Evolutionary conservation across 306 rosid genomes (phyloP).

Genomic region (Pueraria montana): DNA sequence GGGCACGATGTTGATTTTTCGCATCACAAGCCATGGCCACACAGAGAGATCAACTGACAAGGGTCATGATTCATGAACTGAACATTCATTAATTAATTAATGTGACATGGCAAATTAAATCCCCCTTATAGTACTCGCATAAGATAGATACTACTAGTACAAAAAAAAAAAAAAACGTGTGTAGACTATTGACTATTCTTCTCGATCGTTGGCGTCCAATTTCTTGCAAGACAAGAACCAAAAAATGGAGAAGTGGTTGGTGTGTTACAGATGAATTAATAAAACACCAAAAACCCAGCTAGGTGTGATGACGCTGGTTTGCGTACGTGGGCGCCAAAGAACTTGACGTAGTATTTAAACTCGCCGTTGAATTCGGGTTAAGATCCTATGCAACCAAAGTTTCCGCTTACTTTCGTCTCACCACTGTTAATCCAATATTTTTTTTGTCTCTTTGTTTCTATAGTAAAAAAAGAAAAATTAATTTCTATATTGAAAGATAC

Average conservation of each 20-base stretch:
- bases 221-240: slow-evolving; percentile 41
- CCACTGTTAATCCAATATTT: not conserved
- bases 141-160: not conserved
- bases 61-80: not conserved
- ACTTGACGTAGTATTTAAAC: slow-evolving; percentile 21
- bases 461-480: too few relatives aligned
- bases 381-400: not conserved
- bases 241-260: not conserved
- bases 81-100: not conserved
- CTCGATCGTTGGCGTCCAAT: not conserved
- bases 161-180: not conserved
- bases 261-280: not conserved
- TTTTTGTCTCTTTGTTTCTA: not conserved
- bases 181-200: slow-evolving; percentile 12
- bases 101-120: not conserved
- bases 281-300: not conserved
- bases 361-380: not conserved
- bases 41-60: not conserved
- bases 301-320: slow-evolving; percentile 23
- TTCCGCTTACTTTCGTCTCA: not conserved
- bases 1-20: not conserved
- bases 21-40: not conserved
- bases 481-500: too few relatives aligned
- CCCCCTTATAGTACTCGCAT: too few relatives aligned
- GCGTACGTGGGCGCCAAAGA: slow-evolving; percentile 10